Base-by-base conservation (phyloP, 441 rosid genomes). In the Adansonia madagascariensis region DNA sequence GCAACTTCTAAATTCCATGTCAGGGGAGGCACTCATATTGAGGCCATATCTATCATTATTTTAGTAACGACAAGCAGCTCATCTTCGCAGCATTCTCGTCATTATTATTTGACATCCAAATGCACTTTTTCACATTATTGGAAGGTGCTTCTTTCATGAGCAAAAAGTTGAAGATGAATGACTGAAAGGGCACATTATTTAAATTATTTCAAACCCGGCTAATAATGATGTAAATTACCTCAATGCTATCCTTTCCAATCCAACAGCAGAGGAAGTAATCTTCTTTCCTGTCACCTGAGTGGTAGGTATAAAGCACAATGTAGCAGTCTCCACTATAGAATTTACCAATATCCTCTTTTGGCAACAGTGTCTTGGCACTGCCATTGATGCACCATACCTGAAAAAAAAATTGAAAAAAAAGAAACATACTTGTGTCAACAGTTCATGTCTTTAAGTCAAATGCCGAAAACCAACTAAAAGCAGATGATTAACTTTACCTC, bases 281-380 rank as follows among this genome's bases (percentile, higher is more conserved):
- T 83, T 97, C 99, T 89, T 93, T 97, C 90, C 97, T 92, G 31
- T 97, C 99, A 84, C 95, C 94, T 1, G 98, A 83, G 82, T 91
- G 98, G 82, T 89, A 93, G 81, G 97, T 93, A 75, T 93, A 94
- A 73, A 97, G 97, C 61, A 91, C 82, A 78, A 94, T 86, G 81
- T 93, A 97, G 93, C 99, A 97, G 85, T 97, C 98, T 75, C 99
- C 99, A 71, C 97, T 83, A 56, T 92, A 93, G 84, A 97, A 90
- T 90, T 97, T 95, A 75, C 99, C 98, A 80, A 93, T 81, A 74
- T 97, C 97, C 88, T 92, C 99, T 85, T 83, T 87, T 64, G 97
- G 81, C 82, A 97, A 74, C 9, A 90, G 90, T 70, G 90, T 89
- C 95, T 93, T 97, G 73, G 92, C 96, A 68, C 85, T 92, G 68